These are phyloP conservation scores for Trichocladium uniseriatum DNA, from an alignment of 495 filamentous ascomycete genomes.

Conservation along the genomic window DNA sequence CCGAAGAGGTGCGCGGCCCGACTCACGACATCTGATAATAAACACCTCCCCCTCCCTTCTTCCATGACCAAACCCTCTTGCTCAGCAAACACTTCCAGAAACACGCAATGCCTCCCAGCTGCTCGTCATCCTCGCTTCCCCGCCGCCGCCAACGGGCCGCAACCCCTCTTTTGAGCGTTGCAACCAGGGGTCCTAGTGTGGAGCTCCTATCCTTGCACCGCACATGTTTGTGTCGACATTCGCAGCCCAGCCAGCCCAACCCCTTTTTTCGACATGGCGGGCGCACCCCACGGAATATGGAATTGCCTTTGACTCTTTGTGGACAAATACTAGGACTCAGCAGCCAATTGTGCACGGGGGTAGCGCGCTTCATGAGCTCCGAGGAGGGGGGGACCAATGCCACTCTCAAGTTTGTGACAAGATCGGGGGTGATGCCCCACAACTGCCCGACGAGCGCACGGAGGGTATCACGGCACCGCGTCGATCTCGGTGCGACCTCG, in stretches of 20 bases:
- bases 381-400: conserved; percentile 6
- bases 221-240: not conserved
- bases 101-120: not conserved
- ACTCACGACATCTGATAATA: not conserved
- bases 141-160: conserved; percentile 5
- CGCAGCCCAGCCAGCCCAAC: not conserved
- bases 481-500: conserved; percentile 7
- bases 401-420: not conserved
- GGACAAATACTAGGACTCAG: not conserved
- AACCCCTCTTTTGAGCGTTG: conserved; percentile 8
- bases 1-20: not conserved
- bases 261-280: conserved; percentile 3
- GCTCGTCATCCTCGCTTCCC: conserved; percentile 8
- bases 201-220: conserved; percentile 3
- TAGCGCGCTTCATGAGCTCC: conserved; percentile 12
- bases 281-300: not conserved
- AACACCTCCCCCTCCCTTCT: too few relatives aligned
- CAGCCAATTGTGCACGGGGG: not conserved
- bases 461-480: conserved; percentile 7
- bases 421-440: conserved; percentile 11
- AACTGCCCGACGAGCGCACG: conserved; percentile 12
- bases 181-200: conserved; percentile 6
- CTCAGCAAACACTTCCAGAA: not conserved
- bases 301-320: not conserved
- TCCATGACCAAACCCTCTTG: too few relatives aligned